phyloP scores from a whole-genome alignment of 805 yeast species.

The Spathaspora arborariae region DNA sequence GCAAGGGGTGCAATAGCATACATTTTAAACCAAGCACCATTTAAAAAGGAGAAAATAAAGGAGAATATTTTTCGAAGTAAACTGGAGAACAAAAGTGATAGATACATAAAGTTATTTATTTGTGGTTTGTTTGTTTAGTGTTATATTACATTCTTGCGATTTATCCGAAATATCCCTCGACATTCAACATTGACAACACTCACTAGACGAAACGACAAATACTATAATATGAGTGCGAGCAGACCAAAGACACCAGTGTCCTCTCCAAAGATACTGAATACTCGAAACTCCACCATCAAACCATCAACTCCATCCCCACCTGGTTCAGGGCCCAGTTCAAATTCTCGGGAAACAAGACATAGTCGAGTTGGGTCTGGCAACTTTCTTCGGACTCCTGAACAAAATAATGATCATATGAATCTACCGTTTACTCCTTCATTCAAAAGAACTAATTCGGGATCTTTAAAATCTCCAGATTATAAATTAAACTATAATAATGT shows the following conservation, averaged over 20 bases:
- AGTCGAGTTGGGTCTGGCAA: slow-evolving; percentile 17
- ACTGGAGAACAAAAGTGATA: background rate
- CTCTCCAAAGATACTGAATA: slow-evolving; percentile 28
- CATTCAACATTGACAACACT: background rate
- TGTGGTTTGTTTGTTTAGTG: background rate
- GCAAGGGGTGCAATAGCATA: too few relatives aligned
- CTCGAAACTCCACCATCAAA: slow-evolving; percentile 13
- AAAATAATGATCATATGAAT: slow-evolving; percentile 11
- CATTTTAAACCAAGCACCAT: too few relatives aligned
- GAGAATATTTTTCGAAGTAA: too few relatives aligned
- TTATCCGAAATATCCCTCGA: background rate
- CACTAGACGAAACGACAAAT: background rate
- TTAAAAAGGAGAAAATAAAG: too few relatives aligned
- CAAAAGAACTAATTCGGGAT: slow-evolving; percentile 30
- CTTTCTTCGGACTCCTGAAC: slow-evolving; percentile 35
- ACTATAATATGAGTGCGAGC: slow-evolving; percentile 16
- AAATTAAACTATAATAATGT: slow-evolving; percentile 21
- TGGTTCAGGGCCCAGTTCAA: slow-evolving; percentile 5
- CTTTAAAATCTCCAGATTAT: slow-evolving; percentile 32
- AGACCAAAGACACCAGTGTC: slow-evolving; percentile 33
- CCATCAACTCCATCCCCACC: slow-evolving; percentile 30
- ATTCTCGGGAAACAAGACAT: background rate
- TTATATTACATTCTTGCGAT: background rate
- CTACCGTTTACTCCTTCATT: slow-evolving; percentile 39
- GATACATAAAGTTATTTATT: background rate